Percentiles rank a stretch among this genome's conserved stretches.
These are phyloP conservation scores for Fusarium avenaceum DNA, from an alignment of 2,329 filamentous ascomycete species.

Conservation along the genomic window DNA sequence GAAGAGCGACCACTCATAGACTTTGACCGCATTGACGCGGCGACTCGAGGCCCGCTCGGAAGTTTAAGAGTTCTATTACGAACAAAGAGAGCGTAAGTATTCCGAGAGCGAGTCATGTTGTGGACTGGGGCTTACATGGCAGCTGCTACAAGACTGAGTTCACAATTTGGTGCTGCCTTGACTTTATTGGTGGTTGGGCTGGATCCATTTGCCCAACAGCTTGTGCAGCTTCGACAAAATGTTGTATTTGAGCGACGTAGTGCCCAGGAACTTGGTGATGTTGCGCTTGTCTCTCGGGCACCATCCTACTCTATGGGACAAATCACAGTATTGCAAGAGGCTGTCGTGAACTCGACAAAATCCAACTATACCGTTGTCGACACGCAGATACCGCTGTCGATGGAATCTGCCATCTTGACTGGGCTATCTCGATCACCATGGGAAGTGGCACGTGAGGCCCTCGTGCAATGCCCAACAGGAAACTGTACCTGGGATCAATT, in stretches of 20 bases:
- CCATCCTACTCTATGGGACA: constrained; percentile 5
- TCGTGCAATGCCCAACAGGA: constrained; percentile 32
- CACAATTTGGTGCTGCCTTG: constrained; percentile 27
- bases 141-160: neutral
- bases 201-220: constrained; percentile 28
- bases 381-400: constrained; percentile 10
- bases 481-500: constrained; percentile 44
- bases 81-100: constrained; percentile 21
- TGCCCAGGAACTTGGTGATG: neutral
- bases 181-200: constrained; percentile 20
- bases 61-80: constrained; percentile 21
- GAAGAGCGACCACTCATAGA: constrained; percentile 28
- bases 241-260: constrained; percentile 1
- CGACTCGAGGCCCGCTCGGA: constrained; percentile 34
- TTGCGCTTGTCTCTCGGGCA: constrained; percentile 17
- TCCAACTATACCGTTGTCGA: neutral
- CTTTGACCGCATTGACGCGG: constrained; percentile 36
- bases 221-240: constrained; percentile 14
- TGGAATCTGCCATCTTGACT: constrained; percentile 28
- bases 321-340: neutral
- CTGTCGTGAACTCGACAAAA: neutral
- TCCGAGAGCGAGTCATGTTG: neutral
- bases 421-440: constrained; percentile 15
- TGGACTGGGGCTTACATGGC: neutral
- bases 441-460: constrained; percentile 9